Base-by-base conservation (phyloP, 257 asterid species). In the Solanum virginianum region DNA sequence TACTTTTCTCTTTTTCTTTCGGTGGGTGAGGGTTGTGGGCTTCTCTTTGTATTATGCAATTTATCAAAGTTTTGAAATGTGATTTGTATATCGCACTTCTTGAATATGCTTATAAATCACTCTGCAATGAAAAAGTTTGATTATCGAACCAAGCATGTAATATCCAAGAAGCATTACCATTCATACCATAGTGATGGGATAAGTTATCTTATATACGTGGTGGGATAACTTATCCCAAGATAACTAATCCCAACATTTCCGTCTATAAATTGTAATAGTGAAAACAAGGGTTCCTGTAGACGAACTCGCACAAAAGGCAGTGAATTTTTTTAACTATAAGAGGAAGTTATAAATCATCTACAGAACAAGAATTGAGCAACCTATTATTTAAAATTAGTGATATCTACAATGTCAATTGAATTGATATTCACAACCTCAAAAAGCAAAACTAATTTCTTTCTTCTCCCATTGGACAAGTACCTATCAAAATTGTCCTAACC, bases 401-500 rank as follows among this genome's bases (percentile, higher is more conserved):
- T 83, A 83, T 83, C 85, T 83, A 83, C 85, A 66, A 70, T 83
- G 80, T 83, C 14, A 83, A 83, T 63, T 71, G 79, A 83, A 83
- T 65, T 83, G 85, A 83, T 83, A 83, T 82, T 82, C 85, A 82
- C 85, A 82, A 43, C 59, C 70, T 22, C 43, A 55, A 60, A 66
- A 49, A 49, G 43, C 22, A 66, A 66, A 83, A 83, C 85, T 68
- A 83, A 18, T 66, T 29, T 66, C 65, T 83, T 83, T 83, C 72
- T 77, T 53, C 24, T 39, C 47, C 51, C 85, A 71, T 83, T 36
- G 56, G 62, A 83, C 66, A 83, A 83, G 59, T 47, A 69, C 80
- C 85, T 83, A 83, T 66, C 85, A 86, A 84, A 79, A 75, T 84
- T 9, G 86, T 86, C 88, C 89, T 84, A 84, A 65, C 32, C 72